Evolutionary conservation across 2,329 filamentous ascomycete genomes (phyloP), one percentile per base, ranked within the genome.

Genomic region (Pseudogymnoascus pannorum): DNA sequence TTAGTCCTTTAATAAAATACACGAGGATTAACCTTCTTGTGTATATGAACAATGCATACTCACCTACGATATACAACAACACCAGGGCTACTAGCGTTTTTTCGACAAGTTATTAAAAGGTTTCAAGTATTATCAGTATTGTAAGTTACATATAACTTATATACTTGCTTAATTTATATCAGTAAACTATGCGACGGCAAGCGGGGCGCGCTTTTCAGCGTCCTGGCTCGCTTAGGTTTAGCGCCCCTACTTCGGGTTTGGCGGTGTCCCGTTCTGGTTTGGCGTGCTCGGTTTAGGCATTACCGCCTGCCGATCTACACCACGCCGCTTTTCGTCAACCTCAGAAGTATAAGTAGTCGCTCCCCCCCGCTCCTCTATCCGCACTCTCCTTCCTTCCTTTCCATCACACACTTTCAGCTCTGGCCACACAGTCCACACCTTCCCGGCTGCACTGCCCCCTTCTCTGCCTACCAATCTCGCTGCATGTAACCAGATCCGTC

Each of bases 311-410:
- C 42, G 42, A 48, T 48, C 42, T 48, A 48, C 42, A 48, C 6
- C 12, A 44, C 22, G 42, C 4, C 42, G 42, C 42, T 48, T 48
- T 48, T 48, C 42, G n/a, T 18, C 42, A 48, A 22, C 42, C 22
- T 48, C 42, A 48, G 42, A 26, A 48, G n/a, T 54, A 54, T 26
- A 44, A 44, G 40, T 44, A 44, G 40, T 44, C 40, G 40, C 40
- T 44, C 6, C 40, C 40, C 40, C 40, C 16, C 40, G 40, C 40
- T 44, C 40, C 40, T 44, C 40, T 44, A 44, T 44, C 16, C 40
- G 22, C 40, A 44, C 16, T 44, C 40, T 44, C 40, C 40, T 14
- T 33, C 40, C 16, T 57, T 35, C 51, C 51, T 33, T 57, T 57
- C 51, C 26, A 57, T 57, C 8, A 57, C 51, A 57, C 51, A 57